Conservation (phyloP, 2,329 filamentous ascomycete species). For the Colletotrichum kahawae region DNA sequence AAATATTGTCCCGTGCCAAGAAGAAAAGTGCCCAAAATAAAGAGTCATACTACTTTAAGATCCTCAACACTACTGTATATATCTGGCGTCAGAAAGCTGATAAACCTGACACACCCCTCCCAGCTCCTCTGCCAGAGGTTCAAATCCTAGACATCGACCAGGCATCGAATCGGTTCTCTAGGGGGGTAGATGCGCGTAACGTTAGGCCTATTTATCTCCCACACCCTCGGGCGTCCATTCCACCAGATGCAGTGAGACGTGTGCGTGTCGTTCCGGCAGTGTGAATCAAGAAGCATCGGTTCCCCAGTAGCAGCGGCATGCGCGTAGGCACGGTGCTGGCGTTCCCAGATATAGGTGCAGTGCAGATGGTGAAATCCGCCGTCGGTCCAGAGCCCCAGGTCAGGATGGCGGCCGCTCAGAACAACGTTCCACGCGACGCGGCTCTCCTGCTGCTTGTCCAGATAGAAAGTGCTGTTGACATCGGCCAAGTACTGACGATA, state of each 20-base stretch:
- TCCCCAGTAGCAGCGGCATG: neutral
- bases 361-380: neutral
- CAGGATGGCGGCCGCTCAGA: neutral
- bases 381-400: neutral
- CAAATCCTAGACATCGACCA: neutral
- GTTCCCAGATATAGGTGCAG: neutral
- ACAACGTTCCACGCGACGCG: neutral
- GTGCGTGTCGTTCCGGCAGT: neutral
- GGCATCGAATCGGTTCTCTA: neutral
- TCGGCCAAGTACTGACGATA: neutral
- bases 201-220: neutral
- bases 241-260: neutral
- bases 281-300: neutral
- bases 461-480: neutral
- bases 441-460: neutral
- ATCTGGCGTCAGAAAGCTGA: neutral
- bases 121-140: rapidly evolving
- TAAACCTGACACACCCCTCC: neutral
- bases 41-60: neutral
- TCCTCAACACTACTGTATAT: neutral
- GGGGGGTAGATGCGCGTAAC: neutral
- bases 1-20: neutral
- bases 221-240: neutral
- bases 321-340: neutral
- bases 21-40: too few species aligned